Percentiles rank a stretch among this genome's conserved stretches.
phyloP scores from a whole-genome alignment of 306 rosid species.

The Ziziphus jujuba region DNA sequence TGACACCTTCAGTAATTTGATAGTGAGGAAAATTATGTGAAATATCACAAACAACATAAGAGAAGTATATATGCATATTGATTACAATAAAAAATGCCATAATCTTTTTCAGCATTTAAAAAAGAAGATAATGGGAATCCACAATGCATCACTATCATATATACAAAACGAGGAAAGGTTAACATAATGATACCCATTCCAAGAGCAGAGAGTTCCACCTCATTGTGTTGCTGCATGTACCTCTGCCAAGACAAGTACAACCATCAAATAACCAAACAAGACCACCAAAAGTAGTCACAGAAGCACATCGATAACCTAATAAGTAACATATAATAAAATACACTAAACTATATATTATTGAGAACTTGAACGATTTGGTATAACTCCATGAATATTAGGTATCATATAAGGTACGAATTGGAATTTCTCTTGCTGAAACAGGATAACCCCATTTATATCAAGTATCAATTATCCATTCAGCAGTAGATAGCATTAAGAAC shows the following conservation, averaged over 20 bases:
- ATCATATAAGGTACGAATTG: too few species aligned
- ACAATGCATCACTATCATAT: not conserved
- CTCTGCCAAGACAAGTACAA: slow-evolving; percentile 41
- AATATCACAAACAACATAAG: too few species aligned
- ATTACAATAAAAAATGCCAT: too few species aligned
- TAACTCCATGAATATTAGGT: too few species aligned
- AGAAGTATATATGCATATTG: too few species aligned
- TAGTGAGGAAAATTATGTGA: too few species aligned
- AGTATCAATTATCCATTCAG: not conserved
- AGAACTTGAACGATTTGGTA: not conserved
- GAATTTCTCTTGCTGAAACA: not conserved
- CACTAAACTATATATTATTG: not conserved
- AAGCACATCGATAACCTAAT: not conserved
- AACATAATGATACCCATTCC: slow-evolving; percentile 60
- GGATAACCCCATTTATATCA: not conserved
- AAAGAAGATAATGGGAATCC: not conserved
- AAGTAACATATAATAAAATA: not conserved
- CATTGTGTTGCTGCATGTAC: slow-evolving; percentile 77
- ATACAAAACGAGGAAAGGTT: not conserved
- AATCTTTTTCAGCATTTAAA: not conserved
- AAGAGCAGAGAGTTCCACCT: slow-evolving; percentile 79
- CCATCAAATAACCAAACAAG: not conserved
- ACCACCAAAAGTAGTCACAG: not conserved
- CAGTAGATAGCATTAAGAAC: not conserved
- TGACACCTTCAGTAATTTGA: not conserved